Evolutionary conservation across 208 protist species (phyloP), one percentile per base, ranked within the genome.

Genomic region (Trypanosoma theileri): DNA sequence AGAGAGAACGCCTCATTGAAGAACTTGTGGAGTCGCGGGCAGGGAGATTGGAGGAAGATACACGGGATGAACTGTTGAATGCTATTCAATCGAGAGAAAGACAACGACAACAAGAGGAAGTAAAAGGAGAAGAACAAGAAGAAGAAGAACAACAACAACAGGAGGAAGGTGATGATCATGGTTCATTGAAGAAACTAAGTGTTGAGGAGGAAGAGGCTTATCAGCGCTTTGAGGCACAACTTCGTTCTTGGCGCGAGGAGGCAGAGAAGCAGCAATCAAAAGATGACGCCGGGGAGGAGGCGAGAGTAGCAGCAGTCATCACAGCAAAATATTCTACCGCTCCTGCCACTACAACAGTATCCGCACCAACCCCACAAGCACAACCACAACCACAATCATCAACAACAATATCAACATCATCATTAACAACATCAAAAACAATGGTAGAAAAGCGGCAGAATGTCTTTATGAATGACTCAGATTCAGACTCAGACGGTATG

Each of bases 1-100:
- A 94, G 62, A 75, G 81, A 24, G 88, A 94, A 46, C 80, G 88
- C 1, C 59, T 69, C 19, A 81, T 91, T 17, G 82, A 87, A 65
- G 83, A 91, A 62, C 69, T 81, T 31, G 88, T 94, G 16, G 83
- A 88, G 59, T 52, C 66, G 44, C 68, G 70, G 51, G 75, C 81
- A 21, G 70, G 31, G 8, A 56, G 67, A 52, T 65, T 82, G 45
- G 82, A 87, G 52, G 19, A 26, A 14, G 73, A 72, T 35, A 64
- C 80, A 22, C 70, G 83, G 12, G 45, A 80, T 35, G 77, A 77
- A 59, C 68, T 91, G 28, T 73, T 76, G 42, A 46, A 70, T 12
- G 58, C 51, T 3, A 76, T 76, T 53, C 62, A 52, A 6, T 35
- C 28, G 28, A 28, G 48, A 55, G 44, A 48, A 67, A 60, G 40